Conservation (phyloP, 768 basidiomycete species). For the Amanita thiersii region DNA sequence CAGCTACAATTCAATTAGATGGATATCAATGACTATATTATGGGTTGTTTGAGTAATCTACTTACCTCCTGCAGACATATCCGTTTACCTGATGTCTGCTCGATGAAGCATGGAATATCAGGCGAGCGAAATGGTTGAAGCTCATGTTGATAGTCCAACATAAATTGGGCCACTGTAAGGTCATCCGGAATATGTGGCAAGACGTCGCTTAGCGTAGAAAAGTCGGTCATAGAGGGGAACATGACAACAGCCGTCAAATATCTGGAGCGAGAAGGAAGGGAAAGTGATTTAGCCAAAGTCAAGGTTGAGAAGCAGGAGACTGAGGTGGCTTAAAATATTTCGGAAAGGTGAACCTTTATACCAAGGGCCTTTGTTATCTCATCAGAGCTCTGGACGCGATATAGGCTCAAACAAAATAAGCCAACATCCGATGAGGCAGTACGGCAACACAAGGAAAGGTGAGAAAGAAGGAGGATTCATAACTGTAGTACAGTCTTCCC, state of each 20-base stretch:
- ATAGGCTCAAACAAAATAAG: neutral
- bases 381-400: neutral
- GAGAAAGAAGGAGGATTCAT: neutral
- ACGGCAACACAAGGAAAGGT: neutral
- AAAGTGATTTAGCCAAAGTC: neutral
- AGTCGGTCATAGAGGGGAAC: slow-evolving; percentile 18
- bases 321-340: neutral
- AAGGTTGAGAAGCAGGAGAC: neutral
- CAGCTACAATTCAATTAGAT: slow-evolving; percentile 15
- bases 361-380: neutral
- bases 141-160: slow-evolving; percentile 41
- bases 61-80: slow-evolving; percentile 33
- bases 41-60: neutral
- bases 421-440: neutral
- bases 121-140: slow-evolving; percentile 28
- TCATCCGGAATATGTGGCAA: slow-evolving; percentile 43
- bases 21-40: neutral
- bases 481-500: neutral
- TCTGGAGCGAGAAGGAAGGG: neutral
- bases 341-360: neutral
- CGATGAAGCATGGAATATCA: slow-evolving; percentile 40
- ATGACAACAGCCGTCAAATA: slow-evolving; percentile 5
- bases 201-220: slow-evolving; percentile 18
- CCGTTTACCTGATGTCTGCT: slow-evolving; percentile 35
- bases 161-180: slow-evolving; percentile 48